These are phyloP conservation scores for Yamadazyma trypodendri DNA, from an alignment of 1,139 yeast genomes.

Conservation along the genomic window DNA sequence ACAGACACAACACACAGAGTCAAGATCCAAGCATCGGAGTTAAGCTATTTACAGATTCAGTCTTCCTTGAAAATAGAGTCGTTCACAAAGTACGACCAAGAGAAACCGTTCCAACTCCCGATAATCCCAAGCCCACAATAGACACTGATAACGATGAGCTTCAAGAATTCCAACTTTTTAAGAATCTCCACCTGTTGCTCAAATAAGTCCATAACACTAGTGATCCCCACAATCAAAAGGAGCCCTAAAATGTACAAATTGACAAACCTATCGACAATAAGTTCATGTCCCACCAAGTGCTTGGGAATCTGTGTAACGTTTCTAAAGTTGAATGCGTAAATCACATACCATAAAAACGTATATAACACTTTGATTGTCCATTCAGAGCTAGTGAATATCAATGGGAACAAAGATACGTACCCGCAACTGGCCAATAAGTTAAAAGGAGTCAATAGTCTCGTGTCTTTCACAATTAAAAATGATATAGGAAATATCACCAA, in stretches of 20 bases:
- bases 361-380: slow-evolving; percentile 74
- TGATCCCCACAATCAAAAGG: slow-evolving; percentile 57
- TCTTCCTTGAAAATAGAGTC: slow-evolving; percentile 32
- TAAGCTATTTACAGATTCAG: slow-evolving; percentile 1
- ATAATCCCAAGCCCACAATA: slow-evolving; percentile 86
- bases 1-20: too few relatives aligned
- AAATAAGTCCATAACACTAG: slow-evolving; percentile 57
- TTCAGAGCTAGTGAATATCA: slow-evolving; percentile 78
- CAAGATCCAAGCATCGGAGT: background rate
- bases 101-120: slow-evolving; percentile 84
- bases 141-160: slow-evolving; percentile 78
- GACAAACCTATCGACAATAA: slow-evolving; percentile 70
- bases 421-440: slow-evolving; percentile 74
- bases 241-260: slow-evolving; percentile 68
- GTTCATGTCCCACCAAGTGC: slow-evolving; percentile 39
- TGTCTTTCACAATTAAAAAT: slow-evolving; percentile 70
- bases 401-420: slow-evolving; percentile 83
- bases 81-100: slow-evolving; percentile 83
- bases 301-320: slow-evolving; percentile 62
- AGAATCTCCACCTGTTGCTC: slow-evolving; percentile 50
- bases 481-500: slow-evolving; percentile 87
- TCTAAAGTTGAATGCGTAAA: slow-evolving; percentile 69
- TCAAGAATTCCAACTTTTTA: slow-evolving; percentile 63
- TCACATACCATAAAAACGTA: slow-evolving; percentile 82
- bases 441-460: slow-evolving; percentile 67